phyloP scores from a whole-genome alignment of 2,329 filamentous ascomycete genomes.

The Microascus cirrosus region DNA sequence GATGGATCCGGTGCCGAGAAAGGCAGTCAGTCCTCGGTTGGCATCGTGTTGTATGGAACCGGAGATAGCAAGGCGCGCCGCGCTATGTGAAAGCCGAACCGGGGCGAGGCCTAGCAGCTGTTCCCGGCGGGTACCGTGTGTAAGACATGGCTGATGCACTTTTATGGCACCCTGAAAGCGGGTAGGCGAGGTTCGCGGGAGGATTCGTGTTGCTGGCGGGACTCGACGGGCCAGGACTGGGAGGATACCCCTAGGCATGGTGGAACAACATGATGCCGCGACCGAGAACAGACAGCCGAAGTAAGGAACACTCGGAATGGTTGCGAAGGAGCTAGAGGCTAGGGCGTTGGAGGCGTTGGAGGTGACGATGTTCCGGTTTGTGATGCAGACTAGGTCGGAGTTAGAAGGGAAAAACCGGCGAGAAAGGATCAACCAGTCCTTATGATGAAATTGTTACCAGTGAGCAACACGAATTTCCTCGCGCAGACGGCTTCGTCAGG shows the following conservation, averaged over 20 bases:
- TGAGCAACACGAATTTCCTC: not conserved
- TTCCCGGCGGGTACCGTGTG: not conserved
- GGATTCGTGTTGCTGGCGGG: not conserved
- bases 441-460: not conserved
- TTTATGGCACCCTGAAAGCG: not conserved
- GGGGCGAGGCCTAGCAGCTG: not conserved
- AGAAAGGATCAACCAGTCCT: not conserved
- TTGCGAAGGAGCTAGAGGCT: constrained; percentile 7
- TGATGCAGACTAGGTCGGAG: not conserved
- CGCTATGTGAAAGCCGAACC: not conserved
- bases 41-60: not conserved
- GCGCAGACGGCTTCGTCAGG: not conserved
- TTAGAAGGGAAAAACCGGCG: not conserved
- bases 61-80: not conserved
- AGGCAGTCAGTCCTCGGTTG: not conserved
- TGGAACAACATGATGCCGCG: constrained; percentile 5
- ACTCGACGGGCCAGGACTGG: constrained; percentile 5
- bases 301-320: not conserved
- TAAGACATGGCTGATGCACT: not conserved
- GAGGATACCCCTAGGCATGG: constrained; percentile 6
- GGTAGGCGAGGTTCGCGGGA: not conserved
- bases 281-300: not conserved
- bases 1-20: not conserved
- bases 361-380: not conserved
- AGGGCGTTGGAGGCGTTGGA: not conserved